phyloP scores from a whole-genome alignment of 1,284 basidiomycete genomes.

The Marasmius oreades region DNA sequence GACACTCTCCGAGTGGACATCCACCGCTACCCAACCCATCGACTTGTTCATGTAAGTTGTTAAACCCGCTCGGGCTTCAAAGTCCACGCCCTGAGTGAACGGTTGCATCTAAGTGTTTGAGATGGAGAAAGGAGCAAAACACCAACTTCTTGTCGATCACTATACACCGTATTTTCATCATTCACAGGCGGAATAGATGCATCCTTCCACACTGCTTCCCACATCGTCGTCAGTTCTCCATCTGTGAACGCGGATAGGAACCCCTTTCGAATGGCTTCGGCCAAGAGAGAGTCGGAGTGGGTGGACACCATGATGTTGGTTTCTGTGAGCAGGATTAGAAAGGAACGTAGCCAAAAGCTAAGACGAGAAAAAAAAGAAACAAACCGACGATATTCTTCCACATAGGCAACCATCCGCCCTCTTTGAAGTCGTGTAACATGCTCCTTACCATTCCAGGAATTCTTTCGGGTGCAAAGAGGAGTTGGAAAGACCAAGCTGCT shows the following conservation, averaged over 20 bases:
- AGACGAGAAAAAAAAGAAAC: constrained; percentile 8
- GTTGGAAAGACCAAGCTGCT: constrained; percentile 76
- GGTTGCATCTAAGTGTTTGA: constrained; percentile 1
- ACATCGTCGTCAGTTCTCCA: constrained; percentile 59
- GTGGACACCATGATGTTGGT: constrained; percentile 80
- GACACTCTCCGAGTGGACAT: constrained; percentile 76
- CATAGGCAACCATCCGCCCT: constrained; percentile 86
- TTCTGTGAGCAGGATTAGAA: constrained; percentile 31
- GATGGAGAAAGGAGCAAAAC: not conserved
- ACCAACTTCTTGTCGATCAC: constrained; percentile 68
- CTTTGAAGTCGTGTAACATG: constrained; percentile 76
- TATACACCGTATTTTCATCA: constrained; percentile 58
- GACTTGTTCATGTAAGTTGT: constrained; percentile 54
- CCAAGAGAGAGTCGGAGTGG: constrained; percentile 78
- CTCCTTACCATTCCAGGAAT: constrained; percentile 73
- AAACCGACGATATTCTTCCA: constrained; percentile 84
- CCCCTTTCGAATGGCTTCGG: constrained; percentile 72
- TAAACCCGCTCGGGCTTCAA: constrained; percentile 79
- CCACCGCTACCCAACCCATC: constrained; percentile 76
- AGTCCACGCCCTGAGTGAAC: constrained; percentile 57
- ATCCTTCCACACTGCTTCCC: constrained; percentile 76
- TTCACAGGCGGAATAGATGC: constrained; percentile 63
- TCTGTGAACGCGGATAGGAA: constrained; percentile 26
- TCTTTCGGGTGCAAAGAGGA: constrained; percentile 73
- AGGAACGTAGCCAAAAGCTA: not conserved